Conservation (phyloP, 192 early-diverging fungal species). For the Linnemannia schmuckeri region DNA sequence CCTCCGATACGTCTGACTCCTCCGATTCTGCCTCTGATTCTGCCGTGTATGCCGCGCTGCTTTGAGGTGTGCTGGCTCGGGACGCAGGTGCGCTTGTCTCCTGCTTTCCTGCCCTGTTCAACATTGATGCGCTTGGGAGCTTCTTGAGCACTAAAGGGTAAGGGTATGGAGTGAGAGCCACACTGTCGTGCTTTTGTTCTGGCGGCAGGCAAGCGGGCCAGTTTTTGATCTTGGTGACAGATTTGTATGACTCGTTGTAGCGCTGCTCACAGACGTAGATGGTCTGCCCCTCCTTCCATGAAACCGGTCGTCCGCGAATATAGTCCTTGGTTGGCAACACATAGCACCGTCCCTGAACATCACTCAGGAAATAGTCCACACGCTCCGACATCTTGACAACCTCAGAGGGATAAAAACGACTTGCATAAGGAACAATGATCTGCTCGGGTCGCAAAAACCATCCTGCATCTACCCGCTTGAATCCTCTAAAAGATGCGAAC, state of each 20-base stretch:
- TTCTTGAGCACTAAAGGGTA: conserved; percentile 17
- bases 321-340: conserved; percentile 18
- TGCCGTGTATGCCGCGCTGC: neutral
- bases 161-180: neutral
- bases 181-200: neutral
- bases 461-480: conserved; percentile 14
- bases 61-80: conserved; percentile 9
- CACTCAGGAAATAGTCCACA: neutral
- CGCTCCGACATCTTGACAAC: conserved; percentile 17
- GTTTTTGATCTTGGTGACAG: conserved; percentile 20
- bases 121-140: conserved; percentile 9
- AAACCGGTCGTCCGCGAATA: conserved; percentile 6
- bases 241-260: conserved; percentile 8
- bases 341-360: conserved; percentile 13
- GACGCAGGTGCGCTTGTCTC: neutral
- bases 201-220: conserved; percentile 7
- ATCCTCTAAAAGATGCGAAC: neutral
- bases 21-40: neutral
- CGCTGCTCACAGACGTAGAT: conserved; percentile 33
- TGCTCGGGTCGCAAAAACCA: conserved; percentile 33
- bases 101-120: neutral
- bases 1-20: neutral
- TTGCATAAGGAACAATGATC: conserved; percentile 17
- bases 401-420: conserved; percentile 13
- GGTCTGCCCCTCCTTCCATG: conserved; percentile 17